Base-by-base conservation (phyloP, 345 rosid genomes). In the Punica granatum region DNA sequence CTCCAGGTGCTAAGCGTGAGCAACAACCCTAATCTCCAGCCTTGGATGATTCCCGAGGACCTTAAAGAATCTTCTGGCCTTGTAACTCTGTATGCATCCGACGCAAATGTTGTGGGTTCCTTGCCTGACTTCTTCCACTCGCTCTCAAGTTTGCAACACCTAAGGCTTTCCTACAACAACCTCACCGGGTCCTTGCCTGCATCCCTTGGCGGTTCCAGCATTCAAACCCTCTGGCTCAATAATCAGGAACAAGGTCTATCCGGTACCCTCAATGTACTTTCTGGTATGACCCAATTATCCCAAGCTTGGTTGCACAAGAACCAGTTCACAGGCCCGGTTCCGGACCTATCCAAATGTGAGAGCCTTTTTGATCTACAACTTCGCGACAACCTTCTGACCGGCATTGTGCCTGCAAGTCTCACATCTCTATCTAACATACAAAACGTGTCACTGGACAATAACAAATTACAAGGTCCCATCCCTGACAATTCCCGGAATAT, bases 291-390 rank as follows among this genome's bases (percentile, higher is more conserved):
- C 26, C 72, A 73, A 35, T 60, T 92, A 67, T 46, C 63, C 7
- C 88, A 83, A 68, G 92, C 78, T 3, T 90, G 92, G 96, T 76
- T 92, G 21, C 92, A 92, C 0, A 77, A 82, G 65, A 90, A 92
- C 66, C 79, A 80, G 46, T 90, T 90, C 75, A 64, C 74, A 1
- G 98, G 97, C 63, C 87, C 86, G 0, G 82, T 92, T 51, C 97
- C 97, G 0, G 92, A 92, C 74, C 80, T 90, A 67, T 82, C 92
- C 0, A 81, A 83, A n/a, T 79, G 89, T 42, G 70, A 46, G 10
- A 69, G 65, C 56, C 65, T 92, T 69, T 77, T 74, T 39, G 97
- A 88, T 79, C 76, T 92, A 54, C 91, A 86, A 73, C 81, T 92
- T 35, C 78, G 97, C 23, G 96, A 90, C 39, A 92, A 92, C 61